Evolutionary conservation across 768 basidiomycete species (phyloP), one percentile per base, ranked within the genome.

Genomic region (Lactarius indigo): DNA sequence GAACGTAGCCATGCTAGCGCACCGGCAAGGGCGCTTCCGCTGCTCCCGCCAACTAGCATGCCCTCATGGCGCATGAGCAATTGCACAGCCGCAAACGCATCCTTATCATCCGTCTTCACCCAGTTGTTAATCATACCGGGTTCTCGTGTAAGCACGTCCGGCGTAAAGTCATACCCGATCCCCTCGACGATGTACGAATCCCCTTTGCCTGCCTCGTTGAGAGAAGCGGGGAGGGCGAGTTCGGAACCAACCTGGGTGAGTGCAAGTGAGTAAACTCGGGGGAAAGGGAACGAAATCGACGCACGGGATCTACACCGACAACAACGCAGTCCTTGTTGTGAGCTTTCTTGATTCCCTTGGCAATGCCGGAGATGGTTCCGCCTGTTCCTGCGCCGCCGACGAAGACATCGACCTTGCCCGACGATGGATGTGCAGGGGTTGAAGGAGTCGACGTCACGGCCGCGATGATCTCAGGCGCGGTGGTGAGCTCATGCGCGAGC

Each of bases 141-240:
- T 20, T 82, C 79, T 57, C 89, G 90, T 42, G 88, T 86, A 47
- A 98, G 83, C 2, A 96, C 96, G 52, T 91, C 85, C 0, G 96
- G 96, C 55, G 96, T 74, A 74, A 96, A 96, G 76, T 96, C 94
- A 71, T 95, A 94, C 31, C 97, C 97, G 62, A 98, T 98, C n/a
- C 97, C 97, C 75, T 99, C 97, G 26, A 98, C 87, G 59, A 87
- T 75, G 72, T 98, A 98, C 61, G 79, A 77, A 31, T 72, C 73
- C 12, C 84, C 87, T 50, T 75, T 76, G 59, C 78, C 84, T 26
- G 75, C 78, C 1, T 73, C 74, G 72, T 94, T 94, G 57, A 94
- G 79, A 20, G 73, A 68, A 47, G 87, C 84, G 0, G 94, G 92
- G 35, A 81, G 66, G 0, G 94, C 94, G 35, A 98, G 86, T 64